A percentile compares a stretch with the other conserved stretches of the same genome.
Conservation (phyloP, 1,284 basidiomycete species). For the Boletus semigastroideus region DNA sequence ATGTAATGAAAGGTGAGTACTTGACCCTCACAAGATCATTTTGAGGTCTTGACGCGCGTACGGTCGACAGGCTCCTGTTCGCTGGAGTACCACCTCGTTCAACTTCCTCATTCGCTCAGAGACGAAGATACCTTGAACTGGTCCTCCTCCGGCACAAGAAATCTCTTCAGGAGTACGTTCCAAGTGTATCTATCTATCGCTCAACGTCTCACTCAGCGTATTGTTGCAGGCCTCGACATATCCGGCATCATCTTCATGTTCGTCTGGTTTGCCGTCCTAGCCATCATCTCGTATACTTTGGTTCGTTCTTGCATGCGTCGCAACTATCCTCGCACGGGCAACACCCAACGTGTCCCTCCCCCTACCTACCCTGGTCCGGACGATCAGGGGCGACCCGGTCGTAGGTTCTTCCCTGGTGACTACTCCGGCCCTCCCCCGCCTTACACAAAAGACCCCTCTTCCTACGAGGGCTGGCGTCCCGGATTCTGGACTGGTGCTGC, state of each 20-base stretch:
- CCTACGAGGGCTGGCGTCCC: conserved; percentile 47
- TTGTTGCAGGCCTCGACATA: conserved; percentile 38
- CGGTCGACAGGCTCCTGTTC: conserved; percentile 70
- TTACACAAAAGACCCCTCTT: conserved; percentile 53
- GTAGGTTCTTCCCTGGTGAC: conserved; percentile 55
- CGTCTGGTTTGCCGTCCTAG: conserved; percentile 53
- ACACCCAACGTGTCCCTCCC: conserved; percentile 27
- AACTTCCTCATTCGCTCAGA: conserved; percentile 54
- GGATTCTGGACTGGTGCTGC: conserved; percentile 83
- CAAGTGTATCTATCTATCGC: neutral
- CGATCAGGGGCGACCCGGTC: conserved; percentile 20
- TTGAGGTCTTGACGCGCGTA: neutral
- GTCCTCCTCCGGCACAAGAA: conserved; percentile 15
- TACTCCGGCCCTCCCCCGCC: conserved; percentile 69
- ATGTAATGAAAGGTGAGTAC: conserved; percentile 77
- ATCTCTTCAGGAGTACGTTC: conserved; percentile 25
- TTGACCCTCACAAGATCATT: neutral
- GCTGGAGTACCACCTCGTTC: conserved; percentile 75
- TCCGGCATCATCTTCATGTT: conserved; percentile 51
- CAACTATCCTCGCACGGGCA: conserved; percentile 16
- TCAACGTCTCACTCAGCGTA: neutral
- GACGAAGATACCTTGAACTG: conserved; percentile 15
- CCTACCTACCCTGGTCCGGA: conserved; percentile 35
- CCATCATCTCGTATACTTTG: conserved; percentile 57
- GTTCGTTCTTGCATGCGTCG: conserved; percentile 51